phyloP scores from a whole-genome alignment of 805 yeast species.

The Metschnikowia bowlesiae region DNA sequence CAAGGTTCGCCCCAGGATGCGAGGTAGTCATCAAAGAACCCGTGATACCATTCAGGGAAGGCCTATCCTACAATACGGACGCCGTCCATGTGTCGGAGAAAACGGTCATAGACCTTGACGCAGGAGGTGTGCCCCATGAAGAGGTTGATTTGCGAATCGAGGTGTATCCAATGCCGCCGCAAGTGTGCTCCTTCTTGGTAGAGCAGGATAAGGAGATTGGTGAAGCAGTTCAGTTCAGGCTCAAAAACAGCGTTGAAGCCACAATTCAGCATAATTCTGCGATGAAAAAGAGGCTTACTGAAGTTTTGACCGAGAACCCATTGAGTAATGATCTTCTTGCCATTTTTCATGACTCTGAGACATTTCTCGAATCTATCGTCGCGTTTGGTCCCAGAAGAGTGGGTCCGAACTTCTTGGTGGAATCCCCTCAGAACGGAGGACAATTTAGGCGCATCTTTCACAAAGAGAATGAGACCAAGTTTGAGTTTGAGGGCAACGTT shows the following conservation, averaged over 20 bases:
- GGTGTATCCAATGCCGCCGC: slow-evolving; percentile 54
- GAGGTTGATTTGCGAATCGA: slow-evolving; percentile 49
- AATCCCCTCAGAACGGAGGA: slow-evolving; percentile 31
- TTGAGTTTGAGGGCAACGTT: slow-evolving; percentile 55
- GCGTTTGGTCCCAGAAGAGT: slow-evolving; percentile 73
- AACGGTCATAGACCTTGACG: slow-evolving; percentile 13
- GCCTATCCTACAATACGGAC: slow-evolving; percentile 52
- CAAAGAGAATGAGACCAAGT: slow-evolving; percentile 15
- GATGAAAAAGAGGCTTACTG: slow-evolving; percentile 13
- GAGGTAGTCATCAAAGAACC: slow-evolving; percentile 87
- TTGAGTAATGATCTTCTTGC: slow-evolving; percentile 17
- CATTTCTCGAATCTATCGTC: slow-evolving; percentile 37
- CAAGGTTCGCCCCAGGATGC: slow-evolving; percentile 81
- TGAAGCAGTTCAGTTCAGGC: slow-evolving; percentile 21
- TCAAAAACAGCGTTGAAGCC: slow-evolving; percentile 17
- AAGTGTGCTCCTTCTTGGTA: slow-evolving; percentile 45
- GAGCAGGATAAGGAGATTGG: slow-evolving; percentile 44
- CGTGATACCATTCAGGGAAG: slow-evolving; percentile 90
- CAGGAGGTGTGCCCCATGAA: slow-evolving; percentile 12
- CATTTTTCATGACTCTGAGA: slow-evolving; percentile 14
- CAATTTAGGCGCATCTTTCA: slow-evolving; percentile 30
- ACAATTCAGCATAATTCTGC: slow-evolving; percentile 9
- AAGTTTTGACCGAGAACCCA: slow-evolving; percentile 7
- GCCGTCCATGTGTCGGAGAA: slow-evolving; percentile 8
- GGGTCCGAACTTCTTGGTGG: slow-evolving; percentile 74